Percentiles rank a stretch among this genome's conserved stretches.
Evolutionary conservation across 805 yeast genomes (phyloP).

Genomic region (Yarrowia phangngaensis): DNA sequence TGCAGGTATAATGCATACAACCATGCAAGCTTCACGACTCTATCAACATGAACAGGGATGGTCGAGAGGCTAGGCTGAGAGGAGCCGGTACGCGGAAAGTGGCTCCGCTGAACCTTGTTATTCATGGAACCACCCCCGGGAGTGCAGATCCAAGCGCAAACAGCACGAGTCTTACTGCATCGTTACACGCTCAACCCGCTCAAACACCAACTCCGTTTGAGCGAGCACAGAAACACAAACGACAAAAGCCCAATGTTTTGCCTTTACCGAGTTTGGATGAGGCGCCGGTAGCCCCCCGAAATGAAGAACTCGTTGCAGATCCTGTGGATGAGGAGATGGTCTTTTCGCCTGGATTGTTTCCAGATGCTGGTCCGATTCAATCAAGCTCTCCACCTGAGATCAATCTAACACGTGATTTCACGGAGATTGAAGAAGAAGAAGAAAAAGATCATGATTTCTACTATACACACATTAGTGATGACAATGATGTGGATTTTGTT

Average conservation of each 20-base stretch:
- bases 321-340: not conserved
- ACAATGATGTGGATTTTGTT: not conserved
- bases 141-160: not conserved
- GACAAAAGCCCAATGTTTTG: not conserved
- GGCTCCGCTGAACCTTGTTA: slow-evolving; percentile 17
- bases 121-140: slow-evolving; percentile 12
- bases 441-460: not conserved
- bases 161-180: slow-evolving; percentile 6
- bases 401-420: slow-evolving; percentile 5
- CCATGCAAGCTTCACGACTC: no score
- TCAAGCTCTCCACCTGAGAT: slow-evolving; percentile 5
- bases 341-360: not conserved
- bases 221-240: not conserved
- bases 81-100: slow-evolving; percentile 22
- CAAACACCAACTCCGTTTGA: slow-evolving; percentile 15
- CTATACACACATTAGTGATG: not conserved
- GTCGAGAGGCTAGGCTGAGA: slow-evolving; percentile 14
- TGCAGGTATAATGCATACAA: no score
- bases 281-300: not conserved
- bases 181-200: no score
- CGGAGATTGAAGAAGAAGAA: not conserved
- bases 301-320: not conserved
- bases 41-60: slow-evolving; percentile 23
- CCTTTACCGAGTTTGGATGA: not conserved
- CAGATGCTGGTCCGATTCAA: not conserved